phyloP scores from a whole-genome alignment of 768 basidiomycete genomes.

The Podaxis rugospora region DNA sequence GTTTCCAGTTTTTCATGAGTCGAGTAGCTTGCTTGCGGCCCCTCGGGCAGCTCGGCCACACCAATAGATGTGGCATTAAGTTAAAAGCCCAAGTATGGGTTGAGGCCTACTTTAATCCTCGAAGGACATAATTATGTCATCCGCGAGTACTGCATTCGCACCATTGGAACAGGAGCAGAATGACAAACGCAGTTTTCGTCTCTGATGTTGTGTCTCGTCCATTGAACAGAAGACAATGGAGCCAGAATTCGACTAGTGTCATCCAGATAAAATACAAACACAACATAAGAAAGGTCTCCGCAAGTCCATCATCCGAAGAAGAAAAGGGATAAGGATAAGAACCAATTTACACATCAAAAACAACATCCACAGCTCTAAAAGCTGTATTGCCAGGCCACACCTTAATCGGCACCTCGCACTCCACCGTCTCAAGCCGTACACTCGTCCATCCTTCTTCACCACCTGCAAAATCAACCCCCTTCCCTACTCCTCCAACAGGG shows the following conservation, averaged over 20 bases:
- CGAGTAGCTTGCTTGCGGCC: not conserved
- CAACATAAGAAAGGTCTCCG: not conserved
- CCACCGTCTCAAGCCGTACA: slow-evolving; percentile 79
- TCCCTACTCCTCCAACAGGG: slow-evolving; percentile 45
- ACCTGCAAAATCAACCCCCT: slow-evolving; percentile 46
- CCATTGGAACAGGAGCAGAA: too few species aligned
- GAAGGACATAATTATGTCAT: too few species aligned
- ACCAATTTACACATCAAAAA: slow-evolving; percentile 59
- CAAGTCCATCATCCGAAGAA: not conserved
- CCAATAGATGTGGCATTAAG: too few species aligned
- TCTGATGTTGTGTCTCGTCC: too few species aligned
- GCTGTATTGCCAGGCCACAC: slow-evolving; percentile 90
- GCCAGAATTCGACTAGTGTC: not conserved
- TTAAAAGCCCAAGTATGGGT: too few species aligned
- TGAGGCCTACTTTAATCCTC: too few species aligned
- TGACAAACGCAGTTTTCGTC: too few species aligned
- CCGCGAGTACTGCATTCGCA: too few species aligned
- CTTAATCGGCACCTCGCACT: slow-evolving; percentile 87
- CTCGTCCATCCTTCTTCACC: slow-evolving; percentile 63
- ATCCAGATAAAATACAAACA: not conserved
- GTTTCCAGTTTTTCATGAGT: slow-evolving; percentile 13
- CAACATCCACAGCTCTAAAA: slow-evolving; percentile 73
- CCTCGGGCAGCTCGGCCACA: too few species aligned
- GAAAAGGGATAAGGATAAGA: not conserved
- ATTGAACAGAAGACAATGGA: too few species aligned